Conservation (phyloP, 2,329 filamentous ascomycete species). For the Aspergillus sojae region DNA sequence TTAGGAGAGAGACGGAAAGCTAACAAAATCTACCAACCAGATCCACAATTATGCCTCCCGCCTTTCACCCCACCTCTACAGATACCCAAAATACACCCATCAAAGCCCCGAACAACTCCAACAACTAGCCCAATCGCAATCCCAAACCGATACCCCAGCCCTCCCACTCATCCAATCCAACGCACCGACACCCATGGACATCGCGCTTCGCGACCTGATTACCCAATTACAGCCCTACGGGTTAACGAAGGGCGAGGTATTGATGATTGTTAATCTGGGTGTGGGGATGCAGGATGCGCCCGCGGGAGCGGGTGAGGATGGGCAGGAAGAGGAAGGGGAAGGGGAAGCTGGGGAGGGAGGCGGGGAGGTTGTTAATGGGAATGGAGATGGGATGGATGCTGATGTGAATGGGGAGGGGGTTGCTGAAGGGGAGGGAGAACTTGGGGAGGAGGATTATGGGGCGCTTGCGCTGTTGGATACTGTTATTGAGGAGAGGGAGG, state of each 20-base stretch:
- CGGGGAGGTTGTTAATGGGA: constrained; percentile 9
- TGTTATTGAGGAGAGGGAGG: constrained; percentile 47
- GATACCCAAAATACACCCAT: constrained; percentile 38
- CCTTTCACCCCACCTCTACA: constrained; percentile 43
- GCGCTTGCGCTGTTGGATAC: constrained; percentile 42
- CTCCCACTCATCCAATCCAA: constrained; percentile 1
- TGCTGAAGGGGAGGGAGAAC: constrained; percentile 27
- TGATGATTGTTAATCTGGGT: constrained; percentile 51
- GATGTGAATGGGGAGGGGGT: constrained; percentile 17
- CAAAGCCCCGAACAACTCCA: constrained; percentile 24
- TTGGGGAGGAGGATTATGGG: constrained; percentile 36
- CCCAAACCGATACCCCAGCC: not conserved
- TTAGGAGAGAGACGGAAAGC: not conserved
- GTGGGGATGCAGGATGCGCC: constrained; percentile 33
- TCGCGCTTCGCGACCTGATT: constrained; percentile 41
- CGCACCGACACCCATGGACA: constrained; percentile 37
- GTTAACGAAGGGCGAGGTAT: constrained; percentile 50
- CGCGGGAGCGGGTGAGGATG: constrained; percentile 9
- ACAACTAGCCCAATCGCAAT: constrained; percentile 7
- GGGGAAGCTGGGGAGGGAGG: constrained; percentile 18
- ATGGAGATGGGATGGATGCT: constrained; percentile 15
- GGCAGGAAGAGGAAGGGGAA: constrained; percentile 4
- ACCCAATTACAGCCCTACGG: constrained; percentile 41
- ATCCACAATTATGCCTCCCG: constrained; percentile 47
- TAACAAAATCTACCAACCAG: constrained; percentile 21